Base-by-base conservation (phyloP, 768 basidiomycete species). In the Termitomyces eurrhizus region DNA sequence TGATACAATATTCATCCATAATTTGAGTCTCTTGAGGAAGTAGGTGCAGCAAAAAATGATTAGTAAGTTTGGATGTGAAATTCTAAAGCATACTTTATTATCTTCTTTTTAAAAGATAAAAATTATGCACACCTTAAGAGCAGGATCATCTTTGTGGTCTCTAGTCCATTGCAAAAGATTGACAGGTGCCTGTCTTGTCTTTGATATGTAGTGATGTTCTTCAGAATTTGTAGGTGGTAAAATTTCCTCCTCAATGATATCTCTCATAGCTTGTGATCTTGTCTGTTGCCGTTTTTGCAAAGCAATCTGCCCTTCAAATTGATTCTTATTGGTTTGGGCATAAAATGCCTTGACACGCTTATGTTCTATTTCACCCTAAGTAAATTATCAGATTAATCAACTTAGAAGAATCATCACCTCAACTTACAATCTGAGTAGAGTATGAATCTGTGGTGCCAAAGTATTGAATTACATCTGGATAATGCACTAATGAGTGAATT, bases 401-500 rank as follows among this genome's bases (percentile, higher is more conserved):
- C 18, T n/a, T n/a, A n/a, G n/a, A n/a, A 36, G n/a, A 35, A 29
- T 0, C 49, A 52, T 57, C 72, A 73, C 46, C 73, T 67, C 0
- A 67, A 65, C 11, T 75, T 56, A 26, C 45, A 46, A 46, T 26
- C 45, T 46, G 45, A 24, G 45, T 46, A 46, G 45, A 46, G 13
- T 46, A 46, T 44, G 45, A 45, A 5, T 45, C 44, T 44, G 42
- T 44, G n/a, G 42, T 44, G 0, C 21, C n/a, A 45, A 45, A 45
- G 11, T 4, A 12, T 45, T 11, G 21, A 24, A 12, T 45, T 45
- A 21, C 44, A 11, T 45, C 24, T 24, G 8, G 44, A 24, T 45
- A 42, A 45, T 45, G 44, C 44, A 45, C 44, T 3, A 45, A 11
- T 6, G 68, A 63, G 58, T 76, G 74, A 6, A 67, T 64, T 53